Conservation (phyloP, 345 rosid genomes). For the Sisymbrium altissimum region DNA sequence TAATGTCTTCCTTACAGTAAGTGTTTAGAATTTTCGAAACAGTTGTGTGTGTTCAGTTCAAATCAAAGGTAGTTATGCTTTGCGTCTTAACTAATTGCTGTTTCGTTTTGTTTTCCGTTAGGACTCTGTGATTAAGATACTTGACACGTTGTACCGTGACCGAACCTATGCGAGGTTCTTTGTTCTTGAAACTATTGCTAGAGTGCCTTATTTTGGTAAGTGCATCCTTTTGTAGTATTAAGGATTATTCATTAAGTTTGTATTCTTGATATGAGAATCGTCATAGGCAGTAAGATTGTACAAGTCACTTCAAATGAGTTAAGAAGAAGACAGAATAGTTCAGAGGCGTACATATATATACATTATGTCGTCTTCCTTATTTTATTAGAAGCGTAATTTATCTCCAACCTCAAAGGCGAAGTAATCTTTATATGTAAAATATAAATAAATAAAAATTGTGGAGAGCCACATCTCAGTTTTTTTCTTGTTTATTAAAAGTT, state of each 20-base stretch:
- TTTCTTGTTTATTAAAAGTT: background rate
- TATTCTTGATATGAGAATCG: background rate
- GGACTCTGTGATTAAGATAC: slow-evolving; percentile 90
- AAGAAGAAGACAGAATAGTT: background rate
- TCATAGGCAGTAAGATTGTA: background rate
- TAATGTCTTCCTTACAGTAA: slow-evolving; percentile 81
- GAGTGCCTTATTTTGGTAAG: slow-evolving; percentile 97
- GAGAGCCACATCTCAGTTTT: background rate
- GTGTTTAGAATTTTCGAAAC: background rate
- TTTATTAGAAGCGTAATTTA: background rate
- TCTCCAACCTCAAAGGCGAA: background rate
- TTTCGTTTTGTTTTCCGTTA: slow-evolving; percentile 31
- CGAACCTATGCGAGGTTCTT: slow-evolving; percentile 86
- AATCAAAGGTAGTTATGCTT: background rate
- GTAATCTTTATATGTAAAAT: too few relatives aligned
- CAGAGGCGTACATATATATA: background rate
- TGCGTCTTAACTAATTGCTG: background rate
- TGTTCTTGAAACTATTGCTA: slow-evolving; percentile 93
- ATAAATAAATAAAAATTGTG: too few relatives aligned
- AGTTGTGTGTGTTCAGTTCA: background rate
- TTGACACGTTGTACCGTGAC: slow-evolving; percentile 74
- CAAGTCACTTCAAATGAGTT: background rate
- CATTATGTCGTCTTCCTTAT: background rate
- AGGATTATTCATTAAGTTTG: background rate
- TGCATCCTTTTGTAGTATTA: background rate